These are phyloP conservation scores for Monosporozyma yasuniensis DNA, from an alignment of 805 yeast species.

Conservation along the genomic window DNA sequence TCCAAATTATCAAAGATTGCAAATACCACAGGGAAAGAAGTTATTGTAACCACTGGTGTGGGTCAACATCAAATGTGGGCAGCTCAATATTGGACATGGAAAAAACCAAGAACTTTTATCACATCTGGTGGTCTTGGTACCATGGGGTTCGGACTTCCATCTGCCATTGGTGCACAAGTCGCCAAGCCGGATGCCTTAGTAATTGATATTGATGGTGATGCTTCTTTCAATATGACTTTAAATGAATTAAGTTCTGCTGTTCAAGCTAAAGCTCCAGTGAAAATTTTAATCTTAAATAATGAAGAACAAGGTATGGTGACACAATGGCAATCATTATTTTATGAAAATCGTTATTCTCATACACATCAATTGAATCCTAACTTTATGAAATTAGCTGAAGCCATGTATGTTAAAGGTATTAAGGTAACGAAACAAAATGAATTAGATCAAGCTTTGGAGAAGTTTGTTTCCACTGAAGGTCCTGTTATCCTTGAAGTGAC, in stretches of 20 bases:
- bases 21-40: conserved; percentile 47
- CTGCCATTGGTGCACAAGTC: conserved; percentile 97
- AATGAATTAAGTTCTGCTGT: conserved; percentile 90
- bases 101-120: conserved; percentile 81
- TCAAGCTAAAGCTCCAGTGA: conserved; percentile 86
- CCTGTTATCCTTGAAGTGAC: conserved; percentile 87
- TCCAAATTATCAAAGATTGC: conserved; percentile 69
- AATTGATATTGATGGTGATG: conserved; percentile 97
- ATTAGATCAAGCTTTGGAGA: conserved; percentile 45
- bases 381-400: conserved; percentile 84
- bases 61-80: conserved; percentile 99
- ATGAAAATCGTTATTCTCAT: conserved; percentile 95
- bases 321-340: conserved; percentile 97
- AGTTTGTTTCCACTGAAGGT: conserved; percentile 67
- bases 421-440: conserved; percentile 64
- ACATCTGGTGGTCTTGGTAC: conserved; percentile 99
- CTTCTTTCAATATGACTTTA: conserved; percentile 96
- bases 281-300: conserved; percentile 81
- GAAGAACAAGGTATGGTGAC: conserved; percentile 99
- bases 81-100: conserved; percentile 95
- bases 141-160: conserved; percentile 96
- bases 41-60: conserved; percentile 92
- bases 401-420: conserved; percentile 86
- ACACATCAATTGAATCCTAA: conserved; percentile 95
- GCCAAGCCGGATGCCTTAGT: conserved; percentile 92